Percentiles rank a stretch among this genome's conserved stretches.
phyloP scores from a whole-genome alignment of 2,329 filamentous ascomycete genomes.

The Sarocladium strictum region DNA sequence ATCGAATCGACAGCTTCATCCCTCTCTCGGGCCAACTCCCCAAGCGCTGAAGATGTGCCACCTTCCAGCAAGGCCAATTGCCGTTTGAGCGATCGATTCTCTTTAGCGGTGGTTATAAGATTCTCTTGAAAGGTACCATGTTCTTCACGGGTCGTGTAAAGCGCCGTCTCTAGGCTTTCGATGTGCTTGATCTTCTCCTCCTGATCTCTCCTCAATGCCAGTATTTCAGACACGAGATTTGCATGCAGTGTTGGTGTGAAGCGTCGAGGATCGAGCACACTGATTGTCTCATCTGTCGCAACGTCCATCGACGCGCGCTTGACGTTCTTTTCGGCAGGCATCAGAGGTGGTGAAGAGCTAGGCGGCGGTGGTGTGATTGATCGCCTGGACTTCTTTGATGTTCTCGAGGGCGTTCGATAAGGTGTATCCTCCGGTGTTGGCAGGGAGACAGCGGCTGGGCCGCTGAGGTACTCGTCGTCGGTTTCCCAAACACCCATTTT shows the following conservation, averaged over 20 bases:
- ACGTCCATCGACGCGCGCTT: slow-evolving; percentile 54
- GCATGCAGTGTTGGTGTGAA: slow-evolving; percentile 96
- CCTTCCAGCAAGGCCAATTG: slow-evolving; percentile 84
- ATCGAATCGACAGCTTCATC: slow-evolving; percentile 73
- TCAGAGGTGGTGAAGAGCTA: slow-evolving; percentile 51
- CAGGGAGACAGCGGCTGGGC: slow-evolving; percentile 49
- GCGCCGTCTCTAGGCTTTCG: slow-evolving; percentile 69
- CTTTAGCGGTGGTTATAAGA: slow-evolving; percentile 61
- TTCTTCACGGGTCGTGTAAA: slow-evolving; percentile 68
- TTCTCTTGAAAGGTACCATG: slow-evolving; percentile 63
- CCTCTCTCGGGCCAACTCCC: slow-evolving; percentile 76
- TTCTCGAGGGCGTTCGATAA: slow-evolving; percentile 65
- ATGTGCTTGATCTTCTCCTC: slow-evolving; percentile 86
- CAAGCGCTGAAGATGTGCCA: slow-evolving; percentile 78
- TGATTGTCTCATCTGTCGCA: slow-evolving; percentile 60
- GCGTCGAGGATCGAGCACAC: slow-evolving; percentile 77
- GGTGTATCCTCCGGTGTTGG: slow-evolving; percentile 68
- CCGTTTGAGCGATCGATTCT: slow-evolving; percentile 73
- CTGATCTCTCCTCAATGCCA: slow-evolving; percentile 78
- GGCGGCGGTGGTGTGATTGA: slow-evolving; percentile 55
- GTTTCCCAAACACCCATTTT: slow-evolving; percentile 55
- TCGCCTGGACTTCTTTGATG: slow-evolving; percentile 54
- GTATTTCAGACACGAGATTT: slow-evolving; percentile 88
- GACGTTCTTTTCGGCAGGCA: slow-evolving; percentile 34
- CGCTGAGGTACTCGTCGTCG: slow-evolving; percentile 54